Evolutionary conservation across 2,329 filamentous ascomycete species (phyloP).

Genomic region (Fusarium humuli): DNA sequence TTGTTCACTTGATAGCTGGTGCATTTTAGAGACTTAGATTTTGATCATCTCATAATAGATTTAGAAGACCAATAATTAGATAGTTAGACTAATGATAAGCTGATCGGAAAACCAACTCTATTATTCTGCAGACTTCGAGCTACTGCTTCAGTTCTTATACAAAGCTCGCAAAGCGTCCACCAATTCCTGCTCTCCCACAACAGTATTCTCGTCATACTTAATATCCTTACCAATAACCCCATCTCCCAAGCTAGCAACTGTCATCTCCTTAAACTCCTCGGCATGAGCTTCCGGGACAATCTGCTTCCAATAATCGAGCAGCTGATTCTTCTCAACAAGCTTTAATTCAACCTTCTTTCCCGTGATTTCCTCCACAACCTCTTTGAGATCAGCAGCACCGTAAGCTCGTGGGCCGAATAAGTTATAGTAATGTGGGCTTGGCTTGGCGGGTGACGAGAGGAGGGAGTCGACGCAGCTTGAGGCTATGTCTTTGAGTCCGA

Average conservation of each 20-base stretch:
- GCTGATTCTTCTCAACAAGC: slow-evolving; percentile 38
- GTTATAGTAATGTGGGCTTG: slow-evolving; percentile 37
- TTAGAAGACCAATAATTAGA: too few species aligned
- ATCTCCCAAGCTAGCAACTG: slow-evolving; percentile 37
- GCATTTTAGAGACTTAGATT: neutral
- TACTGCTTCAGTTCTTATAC: slow-evolving; percentile 8
- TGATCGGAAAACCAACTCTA: too few species aligned
- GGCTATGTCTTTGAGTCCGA: slow-evolving; percentile 49
- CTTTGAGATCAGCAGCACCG: slow-evolving; percentile 46
- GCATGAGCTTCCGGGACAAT: slow-evolving; percentile 40
- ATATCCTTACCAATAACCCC: slow-evolving; percentile 45
- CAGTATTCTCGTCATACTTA: slow-evolving; percentile 39
- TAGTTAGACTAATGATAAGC: neutral
- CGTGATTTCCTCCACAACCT: slow-evolving; percentile 44
- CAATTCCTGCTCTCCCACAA: slow-evolving; percentile 45
- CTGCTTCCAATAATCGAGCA: slow-evolving; percentile 43
- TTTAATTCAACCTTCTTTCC: slow-evolving; percentile 44
- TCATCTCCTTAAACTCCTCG: slow-evolving; percentile 48
- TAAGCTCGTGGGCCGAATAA: slow-evolving; percentile 48
- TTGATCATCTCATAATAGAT: neutral
- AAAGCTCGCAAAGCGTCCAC: slow-evolving; percentile 38
- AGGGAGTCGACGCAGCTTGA: slow-evolving; percentile 42
- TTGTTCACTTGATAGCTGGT: neutral
- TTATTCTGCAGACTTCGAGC: neutral
- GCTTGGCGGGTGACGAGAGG: slow-evolving; percentile 24